phyloP scores from a whole-genome alignment of 371 early-diverging fungal genomes.

The Mucor indicus region DNA sequence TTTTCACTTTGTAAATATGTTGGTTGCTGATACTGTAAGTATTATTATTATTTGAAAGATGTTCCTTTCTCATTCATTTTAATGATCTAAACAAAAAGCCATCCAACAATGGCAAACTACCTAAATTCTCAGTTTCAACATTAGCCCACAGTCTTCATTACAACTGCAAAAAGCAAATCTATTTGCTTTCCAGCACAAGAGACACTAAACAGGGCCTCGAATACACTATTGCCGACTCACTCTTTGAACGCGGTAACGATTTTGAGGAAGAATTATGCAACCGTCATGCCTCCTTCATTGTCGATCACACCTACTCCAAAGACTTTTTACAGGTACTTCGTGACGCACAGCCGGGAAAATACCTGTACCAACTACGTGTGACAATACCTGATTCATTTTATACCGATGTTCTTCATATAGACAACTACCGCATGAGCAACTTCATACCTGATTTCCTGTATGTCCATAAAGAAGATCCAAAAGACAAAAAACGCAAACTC shows the following conservation, averaged over 20 bases:
- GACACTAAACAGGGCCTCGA: not conserved
- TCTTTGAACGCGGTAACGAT: conserved; percentile 15
- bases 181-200: conserved; percentile 1
- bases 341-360: conserved; percentile 29
- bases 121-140: conserved; percentile 13
- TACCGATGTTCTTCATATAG: conserved; percentile 19
- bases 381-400: conserved; percentile 39
- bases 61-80: no score
- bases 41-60: no score
- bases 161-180: conserved; percentile 13
- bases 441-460: conserved; percentile 55
- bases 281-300: conserved; percentile 4
- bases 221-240: not conserved
- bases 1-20: no score
- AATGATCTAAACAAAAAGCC: no score
- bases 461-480: conserved; percentile 34
- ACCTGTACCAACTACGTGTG: conserved; percentile 45
- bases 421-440: conserved; percentile 26
- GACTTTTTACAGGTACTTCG: conserved; percentile 34
- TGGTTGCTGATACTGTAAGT: no score
- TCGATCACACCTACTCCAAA: conserved; percentile 29
- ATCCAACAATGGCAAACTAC: no score
- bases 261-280: conserved; percentile 35
- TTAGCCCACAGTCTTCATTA: conserved; percentile 10
- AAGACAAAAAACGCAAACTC: conserved; percentile 24